Percentiles rank a stretch among this genome's conserved stretches.
Conservation (phyloP, 176 grass and related monocot genomes). For the Oryza meridionalis region DNA sequence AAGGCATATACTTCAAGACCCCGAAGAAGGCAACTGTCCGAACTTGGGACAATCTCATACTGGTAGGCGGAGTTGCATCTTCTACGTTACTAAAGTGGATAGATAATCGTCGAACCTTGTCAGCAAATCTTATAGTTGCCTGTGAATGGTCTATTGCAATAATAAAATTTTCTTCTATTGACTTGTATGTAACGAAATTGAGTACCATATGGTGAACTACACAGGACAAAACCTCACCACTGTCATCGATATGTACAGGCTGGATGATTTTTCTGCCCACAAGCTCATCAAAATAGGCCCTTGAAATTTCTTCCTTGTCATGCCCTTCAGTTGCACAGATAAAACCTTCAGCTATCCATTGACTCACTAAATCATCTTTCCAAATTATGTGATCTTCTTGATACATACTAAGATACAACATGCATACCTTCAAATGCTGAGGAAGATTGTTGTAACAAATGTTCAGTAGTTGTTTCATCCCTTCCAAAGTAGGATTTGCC, state of each 20-base stretch:
- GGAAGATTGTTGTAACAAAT: conserved; percentile 38
- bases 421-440: conserved; percentile 26
- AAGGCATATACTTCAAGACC: conserved; percentile 7
- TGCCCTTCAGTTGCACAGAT: background rate
- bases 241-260: conserved; percentile 19
- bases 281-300: conserved; percentile 30
- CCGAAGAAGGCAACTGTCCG: conserved; percentile 31
- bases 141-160: conserved; percentile 24
- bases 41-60: conserved; percentile 28
- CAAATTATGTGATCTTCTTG: conserved; percentile 17
- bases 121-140: background rate
- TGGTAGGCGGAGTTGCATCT: background rate
- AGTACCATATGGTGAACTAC: conserved; percentile 20
- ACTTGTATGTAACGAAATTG: background rate
- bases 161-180: conserved; percentile 31
- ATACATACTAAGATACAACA: conserved; percentile 38
- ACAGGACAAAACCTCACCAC: conserved; percentile 20
- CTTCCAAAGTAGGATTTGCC: background rate
- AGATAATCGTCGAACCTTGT: conserved; percentile 39
- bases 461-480: conserved; percentile 35
- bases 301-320: conserved; percentile 20
- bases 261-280: conserved; percentile 1
- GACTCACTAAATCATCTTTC: conserved; percentile 34
- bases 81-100: conserved; percentile 36
- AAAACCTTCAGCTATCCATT: conserved; percentile 45